These are phyloP conservation scores for Xylaria intraflava DNA, from an alignment of 495 filamentous ascomycete species.

Conservation along the genomic window DNA sequence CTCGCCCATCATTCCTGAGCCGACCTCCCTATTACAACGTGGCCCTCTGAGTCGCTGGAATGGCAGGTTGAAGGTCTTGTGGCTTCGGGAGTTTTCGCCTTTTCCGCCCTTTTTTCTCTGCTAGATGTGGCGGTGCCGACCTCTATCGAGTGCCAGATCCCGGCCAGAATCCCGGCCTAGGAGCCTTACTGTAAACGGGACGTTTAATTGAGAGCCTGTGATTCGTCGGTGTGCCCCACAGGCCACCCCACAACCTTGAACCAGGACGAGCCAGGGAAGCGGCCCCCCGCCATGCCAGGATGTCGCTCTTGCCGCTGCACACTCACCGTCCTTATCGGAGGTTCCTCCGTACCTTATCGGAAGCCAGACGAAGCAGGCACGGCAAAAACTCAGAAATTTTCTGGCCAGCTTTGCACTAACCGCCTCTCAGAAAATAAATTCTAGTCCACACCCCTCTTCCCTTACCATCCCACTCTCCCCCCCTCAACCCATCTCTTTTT, in stretches of 20 bases:
- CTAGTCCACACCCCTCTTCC: slow-evolving; percentile 16
- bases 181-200: not conserved
- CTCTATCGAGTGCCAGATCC: not conserved
- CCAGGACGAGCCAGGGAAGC: no score
- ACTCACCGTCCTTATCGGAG: not conserved
- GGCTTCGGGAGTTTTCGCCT: not conserved
- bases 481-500: slow-evolving; percentile 12
- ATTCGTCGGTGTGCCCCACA: no score
- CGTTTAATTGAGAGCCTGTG: no score
- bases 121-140: not conserved
- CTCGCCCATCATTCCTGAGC: not conserved
- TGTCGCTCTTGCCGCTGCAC: not conserved
- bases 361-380: not conserved
- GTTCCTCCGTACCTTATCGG: not conserved
- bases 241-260: no score
- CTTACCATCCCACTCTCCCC: slow-evolving; percentile 9
- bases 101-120: not conserved
- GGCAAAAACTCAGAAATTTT: slow-evolving; percentile 2
- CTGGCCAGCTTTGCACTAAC: slow-evolving; percentile 1
- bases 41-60: not conserved
- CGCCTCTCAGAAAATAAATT: slow-evolving; percentile 15
- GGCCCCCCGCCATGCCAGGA: slow-evolving; percentile 1
- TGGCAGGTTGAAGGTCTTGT: not conserved
- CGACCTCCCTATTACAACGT: no score
- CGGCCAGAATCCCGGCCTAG: not conserved